Evolutionary conservation across 2,329 filamentous ascomycete species (phyloP).

Genomic region (Ustulina deusta): DNA sequence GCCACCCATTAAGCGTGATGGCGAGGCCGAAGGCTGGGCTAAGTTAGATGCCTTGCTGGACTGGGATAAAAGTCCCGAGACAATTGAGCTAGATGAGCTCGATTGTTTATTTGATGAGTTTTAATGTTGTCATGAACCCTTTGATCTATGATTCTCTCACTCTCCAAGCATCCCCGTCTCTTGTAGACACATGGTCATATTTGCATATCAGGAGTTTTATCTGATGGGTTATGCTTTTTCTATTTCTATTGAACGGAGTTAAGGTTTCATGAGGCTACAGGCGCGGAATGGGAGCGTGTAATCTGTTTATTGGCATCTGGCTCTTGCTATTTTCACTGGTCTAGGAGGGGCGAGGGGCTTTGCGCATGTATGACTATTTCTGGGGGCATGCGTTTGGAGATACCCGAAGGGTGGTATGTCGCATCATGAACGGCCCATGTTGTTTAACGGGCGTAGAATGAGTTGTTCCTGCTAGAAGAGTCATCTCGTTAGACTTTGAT

Average conservation of each 20-base stretch:
- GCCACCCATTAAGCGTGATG: conserved; percentile 53
- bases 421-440: conserved; percentile 8
- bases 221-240: conserved; percentile 39
- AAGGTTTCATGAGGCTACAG: conserved; percentile 35
- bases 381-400: conserved; percentile 25
- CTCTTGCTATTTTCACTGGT: conserved; percentile 31
- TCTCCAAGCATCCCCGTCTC: conserved; percentile 6
- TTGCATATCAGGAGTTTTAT: conserved; percentile 39
- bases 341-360: conserved; percentile 4
- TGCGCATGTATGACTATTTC: conserved; percentile 35
- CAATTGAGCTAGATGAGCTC: conserved; percentile 91
- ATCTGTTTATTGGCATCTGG: conserved; percentile 24
- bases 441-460: conserved; percentile 10
- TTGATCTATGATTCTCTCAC: conserved; percentile 9
- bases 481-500: conserved; percentile 11
- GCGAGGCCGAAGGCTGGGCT: conserved; percentile 58
- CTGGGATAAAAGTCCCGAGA: conserved; percentile 83
- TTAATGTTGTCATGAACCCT: conserved; percentile 55
- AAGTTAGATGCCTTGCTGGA: conserved; percentile 61
- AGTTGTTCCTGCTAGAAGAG: conserved; percentile 20
- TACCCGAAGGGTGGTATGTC: conserved; percentile 12
- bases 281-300: conserved; percentile 37
- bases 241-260: conserved; percentile 40
- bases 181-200: conserved; percentile 26
- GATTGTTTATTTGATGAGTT: conserved; percentile 86